A percentile compares a stretch with the other conserved stretches of the same genome.
These are phyloP conservation scores for Falciphora oryzae DNA, from an alignment of 2,329 filamentous ascomycete genomes.

Conservation along the genomic window DNA sequence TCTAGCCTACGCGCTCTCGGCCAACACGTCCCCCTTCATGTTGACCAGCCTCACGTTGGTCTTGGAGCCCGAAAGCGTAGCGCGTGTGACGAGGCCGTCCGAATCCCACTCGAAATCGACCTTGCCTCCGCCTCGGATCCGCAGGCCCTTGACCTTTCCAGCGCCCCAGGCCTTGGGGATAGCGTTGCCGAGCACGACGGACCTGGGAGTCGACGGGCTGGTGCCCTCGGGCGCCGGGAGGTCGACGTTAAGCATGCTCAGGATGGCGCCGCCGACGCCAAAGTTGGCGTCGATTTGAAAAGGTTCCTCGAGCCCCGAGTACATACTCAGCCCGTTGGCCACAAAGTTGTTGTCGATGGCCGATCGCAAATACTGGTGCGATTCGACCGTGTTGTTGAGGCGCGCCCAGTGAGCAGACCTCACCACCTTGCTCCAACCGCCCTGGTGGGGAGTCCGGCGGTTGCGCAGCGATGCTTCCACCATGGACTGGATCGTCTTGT, in stretches of 20 bases:
- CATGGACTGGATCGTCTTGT: conserved; percentile 35
- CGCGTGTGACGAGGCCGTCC: conserved; percentile 27
- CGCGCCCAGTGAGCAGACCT: conserved; percentile 50
- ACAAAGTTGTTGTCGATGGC: conserved; percentile 45
- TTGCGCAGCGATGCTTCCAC: conserved; percentile 42
- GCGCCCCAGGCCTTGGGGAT: conserved; percentile 38
- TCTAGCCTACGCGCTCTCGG: neutral
- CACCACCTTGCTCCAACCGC: conserved; percentile 54
- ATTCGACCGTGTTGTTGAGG: conserved; percentile 43
- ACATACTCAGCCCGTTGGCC: conserved; percentile 46
- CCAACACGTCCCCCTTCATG: conserved; percentile 13
- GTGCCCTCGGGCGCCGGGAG: conserved; percentile 27
- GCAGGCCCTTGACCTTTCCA: conserved; percentile 38
- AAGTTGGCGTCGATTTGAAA: conserved; percentile 59
- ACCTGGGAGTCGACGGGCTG: conserved; percentile 19
- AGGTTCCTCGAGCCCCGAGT: conserved; percentile 35
- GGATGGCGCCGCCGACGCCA: conserved; percentile 41
- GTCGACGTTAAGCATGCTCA: conserved; percentile 48
- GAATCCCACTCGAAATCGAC: conserved; percentile 39
- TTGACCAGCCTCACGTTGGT: conserved; percentile 16
- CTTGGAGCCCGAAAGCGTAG: neutral
- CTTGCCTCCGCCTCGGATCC: conserved; percentile 35
- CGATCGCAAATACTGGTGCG: conserved; percentile 42
- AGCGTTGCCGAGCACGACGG: conserved; percentile 40
- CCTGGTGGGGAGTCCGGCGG: conserved; percentile 19